Conservation (phyloP, 768 basidiomycete species). For the Naganishia kalamii region DNA sequence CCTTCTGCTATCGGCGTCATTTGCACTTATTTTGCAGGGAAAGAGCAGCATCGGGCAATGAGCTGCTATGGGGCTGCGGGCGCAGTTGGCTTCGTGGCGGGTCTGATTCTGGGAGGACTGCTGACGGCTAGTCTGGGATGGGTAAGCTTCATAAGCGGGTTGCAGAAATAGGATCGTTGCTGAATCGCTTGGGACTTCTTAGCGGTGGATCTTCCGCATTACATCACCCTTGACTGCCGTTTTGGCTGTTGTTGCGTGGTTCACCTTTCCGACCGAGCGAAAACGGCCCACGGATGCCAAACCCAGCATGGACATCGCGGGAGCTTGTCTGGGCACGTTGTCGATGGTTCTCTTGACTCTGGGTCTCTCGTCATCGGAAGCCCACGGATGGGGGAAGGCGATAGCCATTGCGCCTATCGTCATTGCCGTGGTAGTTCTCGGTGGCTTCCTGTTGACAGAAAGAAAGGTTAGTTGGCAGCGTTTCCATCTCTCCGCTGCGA, state of each 20-base stretch:
- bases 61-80: constrained; percentile 22
- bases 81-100: constrained; percentile 20
- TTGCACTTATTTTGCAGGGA: constrained; percentile 19
- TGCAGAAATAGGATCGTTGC: not conserved
- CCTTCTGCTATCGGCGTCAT: constrained; percentile 25
- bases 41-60: constrained; percentile 21
- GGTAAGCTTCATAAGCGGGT: not conserved
- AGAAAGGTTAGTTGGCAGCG: constrained; percentile 3
- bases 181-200: not conserved
- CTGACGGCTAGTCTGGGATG: constrained; percentile 9
- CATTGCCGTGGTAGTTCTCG: constrained; percentile 17
- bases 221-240: not conserved
- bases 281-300: not conserved
- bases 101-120: constrained; percentile 1
- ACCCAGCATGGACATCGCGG: constrained; percentile 25
- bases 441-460: constrained; percentile 24
- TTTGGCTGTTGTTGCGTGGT: constrained; percentile 14
- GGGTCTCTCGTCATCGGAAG: constrained; percentile 17
- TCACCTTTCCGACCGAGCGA: constrained; percentile 17
- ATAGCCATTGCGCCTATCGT: constrained; percentile 24
- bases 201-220: constrained; percentile 18
- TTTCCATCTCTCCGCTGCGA: no score
- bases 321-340: constrained; percentile 22
- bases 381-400: constrained; percentile 22
- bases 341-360: constrained; percentile 24